Conservation (phyloP, 2,329 filamentous ascomycete genomes). For the Raffaelea ambrosiae region DNA sequence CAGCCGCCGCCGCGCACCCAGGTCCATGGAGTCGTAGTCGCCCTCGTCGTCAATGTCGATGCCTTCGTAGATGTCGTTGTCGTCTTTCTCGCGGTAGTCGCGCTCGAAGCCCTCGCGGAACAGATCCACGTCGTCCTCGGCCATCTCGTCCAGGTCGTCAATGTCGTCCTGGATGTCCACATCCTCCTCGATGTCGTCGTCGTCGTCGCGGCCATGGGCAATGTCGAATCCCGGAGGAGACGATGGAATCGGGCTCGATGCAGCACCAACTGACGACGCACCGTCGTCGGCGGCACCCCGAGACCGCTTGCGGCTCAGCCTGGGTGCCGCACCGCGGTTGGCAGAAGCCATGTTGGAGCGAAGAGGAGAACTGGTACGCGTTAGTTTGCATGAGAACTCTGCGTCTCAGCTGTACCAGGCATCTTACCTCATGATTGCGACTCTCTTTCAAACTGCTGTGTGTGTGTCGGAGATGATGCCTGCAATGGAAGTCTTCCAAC, state of each 20-base stretch:
- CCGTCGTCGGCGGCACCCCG: conserved; percentile 43
- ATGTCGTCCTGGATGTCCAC: conserved; percentile 63
- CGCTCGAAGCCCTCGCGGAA: conserved; percentile 66
- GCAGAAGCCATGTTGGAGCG: conserved; percentile 73
- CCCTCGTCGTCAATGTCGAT: conserved; percentile 70
- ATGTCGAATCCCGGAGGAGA: conserved; percentile 57
- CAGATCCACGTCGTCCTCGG: conserved; percentile 72
- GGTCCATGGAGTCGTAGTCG: conserved; percentile 62
- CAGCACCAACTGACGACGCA: conserved; percentile 39
- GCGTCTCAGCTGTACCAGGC: too few species aligned
- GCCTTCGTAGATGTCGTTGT: conserved; percentile 61
- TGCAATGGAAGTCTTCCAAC: too few species aligned
- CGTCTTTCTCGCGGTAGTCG: conserved; percentile 60
- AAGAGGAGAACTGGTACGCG: conserved; percentile 62
- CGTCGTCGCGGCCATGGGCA: conserved; percentile 56
- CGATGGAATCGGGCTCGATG: conserved; percentile 59
- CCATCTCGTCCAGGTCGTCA: conserved; percentile 72
- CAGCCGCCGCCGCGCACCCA: conserved; percentile 58
- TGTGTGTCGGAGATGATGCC: too few species aligned
- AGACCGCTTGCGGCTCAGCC: conserved; percentile 46
- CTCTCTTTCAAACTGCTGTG: too few species aligned
- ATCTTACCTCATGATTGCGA: too few species aligned
- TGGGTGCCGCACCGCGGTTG: conserved; percentile 59
- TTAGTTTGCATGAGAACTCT: neutral
- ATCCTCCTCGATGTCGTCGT: conserved; percentile 63